phyloP scores from a whole-genome alignment of 495 filamentous ascomycete species.

The Penicillium coprophilum region DNA sequence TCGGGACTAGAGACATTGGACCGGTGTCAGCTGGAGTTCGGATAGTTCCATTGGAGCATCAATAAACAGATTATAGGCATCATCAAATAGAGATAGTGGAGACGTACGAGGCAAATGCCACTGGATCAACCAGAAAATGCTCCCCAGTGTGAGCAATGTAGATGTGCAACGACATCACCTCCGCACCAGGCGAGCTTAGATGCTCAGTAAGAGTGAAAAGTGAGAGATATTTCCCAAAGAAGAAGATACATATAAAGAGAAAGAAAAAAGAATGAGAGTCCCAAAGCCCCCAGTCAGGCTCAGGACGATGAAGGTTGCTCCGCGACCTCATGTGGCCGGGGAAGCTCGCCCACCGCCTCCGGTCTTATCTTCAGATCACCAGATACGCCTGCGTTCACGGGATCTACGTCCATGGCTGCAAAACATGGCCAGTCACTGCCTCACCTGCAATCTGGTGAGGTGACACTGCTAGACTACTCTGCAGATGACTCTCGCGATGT shows the following conservation, averaged over 20 bases:
- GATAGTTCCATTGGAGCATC: neutral
- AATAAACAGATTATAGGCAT: neutral
- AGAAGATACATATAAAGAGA: constrained; percentile 10
- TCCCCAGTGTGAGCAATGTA: constrained; percentile 87
- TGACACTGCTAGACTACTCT: constrained; percentile 41
- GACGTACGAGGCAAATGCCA: constrained; percentile 67
- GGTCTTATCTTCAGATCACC: constrained; percentile 32
- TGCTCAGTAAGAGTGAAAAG: constrained; percentile 36
- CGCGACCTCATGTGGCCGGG: constrained; percentile 3
- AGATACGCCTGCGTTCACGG: constrained; percentile 35
- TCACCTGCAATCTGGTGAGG: constrained; percentile 41
- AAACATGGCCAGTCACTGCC: constrained; percentile 33
- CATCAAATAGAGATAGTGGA: neutral
- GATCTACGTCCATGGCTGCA: constrained; percentile 41
- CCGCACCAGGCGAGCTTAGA: constrained; percentile 37
- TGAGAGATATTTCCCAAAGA: constrained; percentile 18
- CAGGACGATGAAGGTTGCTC: constrained; percentile 3
- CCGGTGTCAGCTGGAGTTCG: constrained; percentile 21
- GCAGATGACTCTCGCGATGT: constrained; percentile 46
- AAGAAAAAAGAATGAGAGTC: constrained; percentile 16
- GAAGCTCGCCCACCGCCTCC: constrained; percentile 27
- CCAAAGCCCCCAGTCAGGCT: constrained; percentile 25
- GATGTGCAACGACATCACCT: constrained; percentile 71
- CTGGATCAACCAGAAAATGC: constrained; percentile 69
- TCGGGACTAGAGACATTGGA: constrained; percentile 59